Evolutionary conservation across 2,329 filamentous ascomycete species (phyloP), one percentile per base, ranked within the genome.

Genomic region (Fusarium goolgardi): DNA sequence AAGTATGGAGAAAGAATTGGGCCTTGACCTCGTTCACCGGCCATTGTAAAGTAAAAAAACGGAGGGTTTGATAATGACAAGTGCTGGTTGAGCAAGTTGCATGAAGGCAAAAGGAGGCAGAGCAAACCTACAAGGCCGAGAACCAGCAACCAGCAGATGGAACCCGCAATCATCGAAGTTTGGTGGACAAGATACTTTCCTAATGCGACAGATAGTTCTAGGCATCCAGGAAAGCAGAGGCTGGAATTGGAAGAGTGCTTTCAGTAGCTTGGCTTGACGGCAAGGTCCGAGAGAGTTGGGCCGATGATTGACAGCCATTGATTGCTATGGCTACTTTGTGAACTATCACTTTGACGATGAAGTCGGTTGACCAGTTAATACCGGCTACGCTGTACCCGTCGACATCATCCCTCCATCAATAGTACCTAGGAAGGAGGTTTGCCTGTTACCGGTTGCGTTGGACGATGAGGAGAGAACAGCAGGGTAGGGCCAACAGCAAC

Each of bases 251-350:
- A 34, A 63, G 47, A 21, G 11, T 40, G 52, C 18, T 58, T 54
- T 59, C 45, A 39, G 65, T 73, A 65, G 70, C 71, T 73, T 66
- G 51, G 47, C 34, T 50, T 18, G 51, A 60, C 70, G 71, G 71
- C 56, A 71, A 72, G 65, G 58, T 72, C 71, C 67, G 68, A 63
- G 45, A 58, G 63, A 43, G 63, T 65, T 71, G 53, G 67, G 62
- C 69, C 71, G 67, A 73, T 53, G 40, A 49, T 39, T 35, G 23
- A 59, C 41, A 35, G 31, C 39, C 39, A 31, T 43, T 29, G 18
- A 31, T 43, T 29, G 18, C 25, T 43, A 35, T 40, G 18, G n/a
- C 4, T n/a, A 21, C 27, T 29, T 29, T 46, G 23, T 34, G 35
- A 55, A 46, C 31, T 59, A 29, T 59, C 57, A 34, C 45, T 37